Base-by-base conservation (phyloP, 208 protist genomes). In the Balamuthia mandrillaris region DNA sequence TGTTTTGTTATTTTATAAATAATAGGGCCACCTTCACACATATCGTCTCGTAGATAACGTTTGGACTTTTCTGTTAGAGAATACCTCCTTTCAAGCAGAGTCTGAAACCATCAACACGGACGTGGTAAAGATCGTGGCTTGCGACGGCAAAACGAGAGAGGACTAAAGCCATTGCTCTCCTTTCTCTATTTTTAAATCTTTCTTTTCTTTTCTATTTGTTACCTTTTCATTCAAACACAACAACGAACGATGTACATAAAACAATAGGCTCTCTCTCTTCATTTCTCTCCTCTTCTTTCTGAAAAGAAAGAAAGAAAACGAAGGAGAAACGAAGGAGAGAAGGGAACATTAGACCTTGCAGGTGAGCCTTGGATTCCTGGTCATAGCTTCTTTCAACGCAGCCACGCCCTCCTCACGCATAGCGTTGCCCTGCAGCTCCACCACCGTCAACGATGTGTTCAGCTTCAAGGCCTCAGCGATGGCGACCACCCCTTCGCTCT, bases 381-480 rank as follows among this genome's bases (percentile, higher is more conserved):
- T 54, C 37, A 44, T 24, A 4, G 35, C 77, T 4, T 83, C 77
- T 31, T 83, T 63, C 35, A 83, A 21, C 2, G 77, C 77, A 51
- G 21, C 31, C 2, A 63, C 27, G 12, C 77, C 77, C 42, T 83
- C 77, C 12, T 83, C 56, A 0, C 54, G 37, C n/a, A 83, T 14
- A 3, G 5, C 24, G 27, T 83, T 83, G 3, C 77, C 77, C 1
- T 49, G 42, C 24, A 83, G 3, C 39, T 83, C 54, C 18, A 83
- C 35, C 14, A 41, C 42, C n/a, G 54, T 52, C 27, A 83, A 56
- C 14, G 54, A 49, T 79, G 16, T 41, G 49, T 84, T 84, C 4
- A 27, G 89, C 21, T 92, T 91, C 47, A 95, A 92, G 9, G 86
- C 81, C 66, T 88, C 27, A 89, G 90, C 33, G 92, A 86, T 35